A percentile compares a stretch with the other conserved stretches of the same genome.
Conservation (phyloP, 2,329 filamentous ascomycete genomes). For the Gaeumannomyces tritici region DNA sequence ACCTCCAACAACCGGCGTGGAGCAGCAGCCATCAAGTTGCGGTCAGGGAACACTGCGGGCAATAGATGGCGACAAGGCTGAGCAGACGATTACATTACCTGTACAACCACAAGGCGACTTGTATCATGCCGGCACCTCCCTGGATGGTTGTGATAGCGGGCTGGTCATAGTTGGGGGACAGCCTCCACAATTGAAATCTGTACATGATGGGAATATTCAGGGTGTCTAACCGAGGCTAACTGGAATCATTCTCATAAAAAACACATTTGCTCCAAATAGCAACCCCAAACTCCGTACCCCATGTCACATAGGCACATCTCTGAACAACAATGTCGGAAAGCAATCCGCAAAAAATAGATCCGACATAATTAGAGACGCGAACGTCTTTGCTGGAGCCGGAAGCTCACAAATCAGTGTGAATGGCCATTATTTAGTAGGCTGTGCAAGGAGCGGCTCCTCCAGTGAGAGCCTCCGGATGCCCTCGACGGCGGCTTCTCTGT, state of each 20-base stretch:
- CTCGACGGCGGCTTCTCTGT: constrained; percentile 6
- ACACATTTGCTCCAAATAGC: neutral
- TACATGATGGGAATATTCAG: neutral
- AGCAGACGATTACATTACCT: neutral
- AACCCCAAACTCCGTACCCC: neutral
- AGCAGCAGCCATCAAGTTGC: neutral
- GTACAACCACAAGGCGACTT: neutral
- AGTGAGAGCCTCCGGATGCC: constrained; percentile 25
- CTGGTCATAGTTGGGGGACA: neutral
- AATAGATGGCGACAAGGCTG: neutral
- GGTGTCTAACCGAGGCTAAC: neutral
- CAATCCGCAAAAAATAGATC: neutral
- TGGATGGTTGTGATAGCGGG: neutral
- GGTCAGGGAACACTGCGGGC: neutral
- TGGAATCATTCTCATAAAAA: neutral
- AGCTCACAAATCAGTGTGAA: neutral
- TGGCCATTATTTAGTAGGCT: constrained; percentile 8
- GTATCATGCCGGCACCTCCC: neutral
- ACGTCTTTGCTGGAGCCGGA: neutral
- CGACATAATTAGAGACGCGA: neutral
- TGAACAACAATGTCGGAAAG: neutral
- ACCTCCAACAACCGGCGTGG: neutral
- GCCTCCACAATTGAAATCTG: neutral
- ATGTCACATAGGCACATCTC: neutral
- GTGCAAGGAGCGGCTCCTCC: constrained; percentile 16